phyloP scores from a whole-genome alignment of 176 grass and related monocot genomes.

The Zizania latifolia region DNA sequence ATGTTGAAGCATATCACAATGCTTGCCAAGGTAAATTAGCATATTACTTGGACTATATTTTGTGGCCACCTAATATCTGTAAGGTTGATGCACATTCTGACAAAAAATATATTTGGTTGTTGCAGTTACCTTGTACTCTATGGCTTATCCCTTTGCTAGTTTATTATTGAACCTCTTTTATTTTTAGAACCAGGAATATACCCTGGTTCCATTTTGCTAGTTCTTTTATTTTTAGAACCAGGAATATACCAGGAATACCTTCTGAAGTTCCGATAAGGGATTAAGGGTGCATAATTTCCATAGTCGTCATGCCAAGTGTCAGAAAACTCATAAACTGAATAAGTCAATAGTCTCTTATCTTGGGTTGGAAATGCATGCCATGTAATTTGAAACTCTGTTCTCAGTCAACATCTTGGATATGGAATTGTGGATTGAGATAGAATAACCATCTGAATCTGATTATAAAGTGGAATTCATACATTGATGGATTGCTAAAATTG shows the following conservation, averaged over 20 bases:
- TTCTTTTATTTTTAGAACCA: too few species aligned
- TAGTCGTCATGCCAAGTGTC: neutral
- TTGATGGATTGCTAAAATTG: neutral
- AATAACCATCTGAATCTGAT: neutral
- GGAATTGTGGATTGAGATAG: neutral
- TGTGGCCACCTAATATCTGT: neutral
- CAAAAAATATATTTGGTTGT: neutral
- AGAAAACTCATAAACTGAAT: neutral
- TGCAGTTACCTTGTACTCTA: neutral
- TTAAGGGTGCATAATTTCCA: neutral
- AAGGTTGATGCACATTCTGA: neutral
- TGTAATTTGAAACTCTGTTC: neutral
- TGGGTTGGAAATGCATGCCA: neutral
- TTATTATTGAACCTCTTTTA: neutral
- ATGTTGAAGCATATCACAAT: neutral
- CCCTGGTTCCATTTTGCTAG: neutral
- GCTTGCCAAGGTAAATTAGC: neutral
- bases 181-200: neutral
- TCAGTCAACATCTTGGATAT: neutral
- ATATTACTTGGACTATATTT: neutral
- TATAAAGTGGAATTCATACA: neutral
- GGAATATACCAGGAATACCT: too few species aligned
- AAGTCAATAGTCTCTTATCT: neutral
- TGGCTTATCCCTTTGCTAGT: neutral
- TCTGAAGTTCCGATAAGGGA: too few species aligned